Evolutionary conservation across 768 basidiomycete species (phyloP).

Genomic region (Suillus subaureus): DNA sequence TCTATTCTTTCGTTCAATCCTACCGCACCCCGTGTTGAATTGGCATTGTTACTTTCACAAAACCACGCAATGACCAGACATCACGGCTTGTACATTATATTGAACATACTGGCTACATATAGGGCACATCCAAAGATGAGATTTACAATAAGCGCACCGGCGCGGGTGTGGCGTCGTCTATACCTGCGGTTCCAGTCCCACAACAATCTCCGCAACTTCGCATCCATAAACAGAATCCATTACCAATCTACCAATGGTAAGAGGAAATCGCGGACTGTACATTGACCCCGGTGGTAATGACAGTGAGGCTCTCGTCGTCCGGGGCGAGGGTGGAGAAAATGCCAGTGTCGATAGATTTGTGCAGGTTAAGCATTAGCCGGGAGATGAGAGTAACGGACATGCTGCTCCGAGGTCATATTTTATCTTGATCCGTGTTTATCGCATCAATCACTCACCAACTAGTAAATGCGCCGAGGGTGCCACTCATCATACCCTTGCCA

Average conservation of each 20-base stretch:
- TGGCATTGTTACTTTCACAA: too few relatives aligned
- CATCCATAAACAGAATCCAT: background rate
- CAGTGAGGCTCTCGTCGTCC: background rate
- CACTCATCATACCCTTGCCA: background rate
- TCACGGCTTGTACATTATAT: too few relatives aligned
- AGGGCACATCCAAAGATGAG: too few relatives aligned
- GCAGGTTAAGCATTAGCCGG: background rate
- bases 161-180: background rate
- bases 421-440: background rate
- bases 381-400: background rate
- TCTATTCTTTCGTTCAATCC: too few relatives aligned
- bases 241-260: background rate
- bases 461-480: background rate
- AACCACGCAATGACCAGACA: too few relatives aligned
- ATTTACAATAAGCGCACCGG: background rate
- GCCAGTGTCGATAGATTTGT: background rate
- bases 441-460: background rate
- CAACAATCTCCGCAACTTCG: background rate
- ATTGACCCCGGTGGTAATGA: background rate
- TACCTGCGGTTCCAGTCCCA: too few relatives aligned
- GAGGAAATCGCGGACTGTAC: background rate
- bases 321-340: background rate
- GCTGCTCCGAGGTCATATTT: background rate
- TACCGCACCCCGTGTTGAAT: too few relatives aligned
- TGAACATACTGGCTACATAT: too few relatives aligned